phyloP scores from a whole-genome alignment of 1,284 basidiomycete species.

The Moniliophthora roreri region DNA sequence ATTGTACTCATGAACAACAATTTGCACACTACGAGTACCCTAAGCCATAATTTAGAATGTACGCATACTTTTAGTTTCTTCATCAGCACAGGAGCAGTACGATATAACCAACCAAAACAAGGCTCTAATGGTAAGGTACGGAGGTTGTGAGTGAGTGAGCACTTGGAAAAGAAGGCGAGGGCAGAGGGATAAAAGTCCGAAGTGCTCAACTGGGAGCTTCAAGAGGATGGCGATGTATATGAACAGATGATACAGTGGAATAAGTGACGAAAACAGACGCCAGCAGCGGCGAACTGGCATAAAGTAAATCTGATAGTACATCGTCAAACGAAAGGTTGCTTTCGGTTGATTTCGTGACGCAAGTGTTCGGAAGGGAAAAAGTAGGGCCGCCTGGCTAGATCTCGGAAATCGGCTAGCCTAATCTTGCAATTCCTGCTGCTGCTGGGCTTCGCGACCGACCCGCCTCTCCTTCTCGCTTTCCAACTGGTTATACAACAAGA shows the following conservation, averaged over 20 bases:
- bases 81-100: slow-evolving; percentile 28
- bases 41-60: slow-evolving; percentile 18
- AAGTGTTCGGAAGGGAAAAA: slow-evolving; percentile 26
- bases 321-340: slow-evolving; percentile 22
- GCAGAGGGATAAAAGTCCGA: background rate
- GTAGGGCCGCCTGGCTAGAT: slow-evolving; percentile 15
- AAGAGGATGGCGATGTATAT: slow-evolving; percentile 11
- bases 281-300: background rate
- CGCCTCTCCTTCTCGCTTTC: slow-evolving; percentile 95
- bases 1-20: too few relatives aligned
- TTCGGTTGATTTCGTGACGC: slow-evolving; percentile 31
- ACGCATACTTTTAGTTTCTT: slow-evolving; percentile 31
- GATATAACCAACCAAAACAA: slow-evolving; percentile 18
- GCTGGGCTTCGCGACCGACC: slow-evolving; percentile 73
- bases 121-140: slow-evolving; percentile 11
- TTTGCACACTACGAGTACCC: background rate
- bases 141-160: background rate
- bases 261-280: slow-evolving; percentile 3
- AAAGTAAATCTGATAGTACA: slow-evolving; percentile 14
- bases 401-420: slow-evolving; percentile 24
- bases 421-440: slow-evolving; percentile 61
- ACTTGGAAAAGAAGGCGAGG: slow-evolving; percentile 6
- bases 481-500: slow-evolving; percentile 95
- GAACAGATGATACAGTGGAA: slow-evolving; percentile 4
- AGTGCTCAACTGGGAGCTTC: slow-evolving; percentile 10